Base-by-base conservation (phyloP, 2,329 filamentous ascomycete species). In the Ophiostoma novo-ulmi region DNA sequence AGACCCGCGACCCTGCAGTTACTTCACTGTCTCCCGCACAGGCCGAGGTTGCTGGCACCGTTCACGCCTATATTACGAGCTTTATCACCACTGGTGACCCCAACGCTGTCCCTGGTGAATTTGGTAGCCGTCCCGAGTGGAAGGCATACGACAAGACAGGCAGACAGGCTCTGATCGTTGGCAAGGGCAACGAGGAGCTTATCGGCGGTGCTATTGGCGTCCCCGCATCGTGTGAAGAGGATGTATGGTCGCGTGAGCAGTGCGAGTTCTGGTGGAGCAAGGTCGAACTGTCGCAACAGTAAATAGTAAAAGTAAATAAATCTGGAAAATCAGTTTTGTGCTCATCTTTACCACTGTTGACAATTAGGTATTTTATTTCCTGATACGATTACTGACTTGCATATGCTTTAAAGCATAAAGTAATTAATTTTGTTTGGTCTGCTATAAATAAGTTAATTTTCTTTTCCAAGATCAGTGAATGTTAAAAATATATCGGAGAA, bases 231-330 rank as follows among this genome's bases (percentile, higher is more conserved):
- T 75, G 82, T 52, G 75, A 77, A 4, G 75, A 77, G 10, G 82
- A 84, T 73, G 74, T 75, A 0, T 84, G 82, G 81, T 79, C 77
- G 1, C 76, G 76, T 3, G 76, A 79, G 52, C 79, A 85, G 73
- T 82, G 80, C 6, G 76, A 81, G 22, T 85, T 84, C 70, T 85
- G 83, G 83, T 84, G 79, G 79, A 79, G 76, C 58, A 80, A 80
- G 69, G 79, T 80, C 1, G 67, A 69, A 10, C 10, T 69, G 17
- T 69, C 67, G 1, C 67, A 69, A 22, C 67, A 69, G 52, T 69
- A 69, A 13, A 17, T 35, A 61, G 2, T 35, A 1, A 8, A 63
- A 14, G 11, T 22, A 63, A 35, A 36, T 35, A 63, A 48, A 20
- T 7, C 7, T 61, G 5, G 5, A 13, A 63, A 8, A n/a, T n/a